These are phyloP conservation scores for Daldinia concentrica DNA, from an alignment of 495 filamentous ascomycete genomes.

Conservation along the genomic window DNA sequence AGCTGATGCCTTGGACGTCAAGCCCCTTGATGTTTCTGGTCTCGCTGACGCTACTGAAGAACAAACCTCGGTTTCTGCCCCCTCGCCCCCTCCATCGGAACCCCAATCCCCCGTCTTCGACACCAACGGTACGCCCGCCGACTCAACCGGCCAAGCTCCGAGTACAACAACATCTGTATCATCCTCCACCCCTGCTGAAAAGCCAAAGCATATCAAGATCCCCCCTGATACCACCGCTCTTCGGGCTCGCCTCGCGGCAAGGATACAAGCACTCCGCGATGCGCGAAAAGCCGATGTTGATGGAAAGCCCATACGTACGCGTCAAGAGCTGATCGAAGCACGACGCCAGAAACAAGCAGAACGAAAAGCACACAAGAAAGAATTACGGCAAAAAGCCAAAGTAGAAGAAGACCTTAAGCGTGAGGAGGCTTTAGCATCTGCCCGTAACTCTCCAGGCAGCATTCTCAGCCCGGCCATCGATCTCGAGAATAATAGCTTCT, in stretches of 20 bases:
- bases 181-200: conserved; percentile 69
- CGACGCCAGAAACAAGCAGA: conserved; percentile 86
- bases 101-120: conserved; percentile 74
- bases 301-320: conserved; percentile 78
- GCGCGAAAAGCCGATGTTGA: conserved; percentile 85
- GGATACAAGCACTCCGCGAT: conserved; percentile 82
- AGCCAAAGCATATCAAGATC: conserved; percentile 62
- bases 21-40: conserved; percentile 59
- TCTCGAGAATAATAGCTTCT: conserved; percentile 66
- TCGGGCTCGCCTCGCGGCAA: conserved; percentile 77
- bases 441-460: conserved; percentile 64
- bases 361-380: conserved; percentile 87
- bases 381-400: conserved; percentile 75
- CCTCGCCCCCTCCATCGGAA: conserved; percentile 58
- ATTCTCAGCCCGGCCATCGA: conserved; percentile 77
- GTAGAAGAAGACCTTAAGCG: conserved; percentile 75
- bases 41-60: conserved; percentile 50
- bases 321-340: conserved; percentile 89
- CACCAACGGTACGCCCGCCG: conserved; percentile 56
- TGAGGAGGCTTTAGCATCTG: conserved; percentile 72
- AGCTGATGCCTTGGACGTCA: conserved; percentile 49
- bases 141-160: conserved; percentile 53
- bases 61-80: conserved; percentile 57
- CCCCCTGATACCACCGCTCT: conserved; percentile 73
- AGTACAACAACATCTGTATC: conserved; percentile 78